Evolutionary conservation across 2,329 filamentous ascomycete genomes (phyloP).

Genomic region (Escovopsis sp.): DNA sequence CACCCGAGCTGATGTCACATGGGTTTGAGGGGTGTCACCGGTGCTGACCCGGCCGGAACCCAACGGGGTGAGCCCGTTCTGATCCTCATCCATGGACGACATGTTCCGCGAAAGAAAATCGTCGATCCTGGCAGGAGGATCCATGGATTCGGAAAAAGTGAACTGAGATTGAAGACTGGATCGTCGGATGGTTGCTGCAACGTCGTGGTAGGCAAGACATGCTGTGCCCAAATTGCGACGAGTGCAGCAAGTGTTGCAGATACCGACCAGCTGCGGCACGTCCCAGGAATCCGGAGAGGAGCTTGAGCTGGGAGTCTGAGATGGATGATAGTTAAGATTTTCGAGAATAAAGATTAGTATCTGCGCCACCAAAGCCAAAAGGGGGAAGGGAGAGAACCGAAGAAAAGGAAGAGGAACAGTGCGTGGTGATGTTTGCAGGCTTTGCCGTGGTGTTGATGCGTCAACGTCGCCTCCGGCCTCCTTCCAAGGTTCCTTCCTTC

Average conservation of each 20-base stretch:
- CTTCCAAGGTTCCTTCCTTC: too few relatives aligned
- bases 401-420: not conserved
- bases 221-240: constrained; percentile 2
- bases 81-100: constrained; percentile 9
- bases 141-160: too few relatives aligned
- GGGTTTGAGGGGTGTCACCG: constrained; percentile 19
- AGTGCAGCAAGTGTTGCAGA: too few relatives aligned
- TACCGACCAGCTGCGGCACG: too few relatives aligned
- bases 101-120: not conserved
- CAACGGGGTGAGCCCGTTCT: constrained; percentile 14
- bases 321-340: too few relatives aligned
- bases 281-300: too few relatives aligned
- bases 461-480: not conserved
- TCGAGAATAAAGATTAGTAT: too few relatives aligned
- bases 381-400: not conserved
- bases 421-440: too few relatives aligned
- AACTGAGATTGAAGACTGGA: not conserved
- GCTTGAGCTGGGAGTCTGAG: too few relatives aligned
- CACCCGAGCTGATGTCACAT: constrained; percentile 1
- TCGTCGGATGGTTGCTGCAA: constrained; percentile 2
- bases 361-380: not conserved
- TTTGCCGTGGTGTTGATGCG: too few relatives aligned
- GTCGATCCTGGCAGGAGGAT: too few relatives aligned
- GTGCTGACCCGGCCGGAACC: constrained; percentile 16
- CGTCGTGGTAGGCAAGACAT: constrained; percentile 6